These are phyloP conservation scores for Chlorophyllum brunneum DNA, from an alignment of 768 basidiomycete species.

Conservation along the genomic window DNA sequence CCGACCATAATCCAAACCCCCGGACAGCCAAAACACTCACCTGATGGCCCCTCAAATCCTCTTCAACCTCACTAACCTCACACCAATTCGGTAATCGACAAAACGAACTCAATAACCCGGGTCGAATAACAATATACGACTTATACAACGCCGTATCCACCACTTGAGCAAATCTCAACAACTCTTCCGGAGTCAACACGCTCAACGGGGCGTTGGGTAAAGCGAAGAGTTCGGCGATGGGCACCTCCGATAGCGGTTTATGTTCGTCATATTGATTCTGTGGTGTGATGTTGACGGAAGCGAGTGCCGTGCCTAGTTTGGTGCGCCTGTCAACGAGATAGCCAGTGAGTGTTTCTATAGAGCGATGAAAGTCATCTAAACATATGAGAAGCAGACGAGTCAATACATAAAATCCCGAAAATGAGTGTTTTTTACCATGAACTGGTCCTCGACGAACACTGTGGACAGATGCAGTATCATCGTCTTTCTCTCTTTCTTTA, in stretches of 20 bases:
- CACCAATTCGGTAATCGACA: conserved; percentile 97
- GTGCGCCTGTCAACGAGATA: conserved; percentile 90
- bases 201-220: conserved; percentile 74
- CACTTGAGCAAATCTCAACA: conserved; percentile 87
- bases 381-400: background rate
- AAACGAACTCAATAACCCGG: conserved; percentile 76
- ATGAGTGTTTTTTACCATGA: conserved; percentile 26
- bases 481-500: conserved; percentile 45
- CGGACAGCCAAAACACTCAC: conserved; percentile 43
- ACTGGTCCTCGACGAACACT: conserved; percentile 29
- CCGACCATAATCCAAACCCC: background rate
- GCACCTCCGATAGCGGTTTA: conserved; percentile 66
- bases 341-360: conserved; percentile 83
- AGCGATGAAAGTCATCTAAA: conserved; percentile 58
- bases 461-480: conserved; percentile 53
- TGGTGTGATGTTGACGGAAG: conserved; percentile 63
- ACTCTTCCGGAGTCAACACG: conserved; percentile 74
- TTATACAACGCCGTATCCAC: conserved; percentile 96
- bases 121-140: conserved; percentile 79
- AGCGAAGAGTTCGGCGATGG: conserved; percentile 70
- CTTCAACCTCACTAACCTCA: conserved; percentile 79
- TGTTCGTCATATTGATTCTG: conserved; percentile 63
- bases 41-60: conserved; percentile 73
- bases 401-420: background rate
- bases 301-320: conserved; percentile 76